phyloP scores from a whole-genome alignment of 108 stramenopile genomes.

The Cyclostephanos invisitatus region DNA sequence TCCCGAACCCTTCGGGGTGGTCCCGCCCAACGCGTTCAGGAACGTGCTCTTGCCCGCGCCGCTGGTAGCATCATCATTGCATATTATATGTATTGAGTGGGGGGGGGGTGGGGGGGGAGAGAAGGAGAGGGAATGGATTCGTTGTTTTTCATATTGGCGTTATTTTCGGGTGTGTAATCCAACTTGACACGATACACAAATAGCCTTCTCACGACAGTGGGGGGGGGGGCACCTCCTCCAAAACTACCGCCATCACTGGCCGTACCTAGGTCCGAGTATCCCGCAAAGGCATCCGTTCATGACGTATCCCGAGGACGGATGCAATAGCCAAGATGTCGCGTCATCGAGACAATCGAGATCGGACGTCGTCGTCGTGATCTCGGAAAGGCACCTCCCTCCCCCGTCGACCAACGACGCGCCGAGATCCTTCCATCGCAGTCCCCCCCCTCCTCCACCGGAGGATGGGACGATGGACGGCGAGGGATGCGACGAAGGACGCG shows the following conservation, averaged over 20 bases:
- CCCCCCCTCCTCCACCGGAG: conserved; percentile 8
- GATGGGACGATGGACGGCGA: no score
- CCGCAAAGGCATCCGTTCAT: conserved; percentile 67
- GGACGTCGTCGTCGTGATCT: not conserved
- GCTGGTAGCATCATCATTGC: not conserved
- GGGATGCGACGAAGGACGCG: no score
- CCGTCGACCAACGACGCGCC: conserved; percentile 41
- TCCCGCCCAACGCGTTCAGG: conserved; percentile 48
- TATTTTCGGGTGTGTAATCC: no score
- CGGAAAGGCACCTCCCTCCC: not conserved
- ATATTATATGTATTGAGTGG: not conserved
- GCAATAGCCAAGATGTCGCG: conserved; percentile 49
- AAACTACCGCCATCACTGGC: not conserved
- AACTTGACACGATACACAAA: no score
- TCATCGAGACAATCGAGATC: conserved; percentile 24
- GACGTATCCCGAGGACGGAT: conserved; percentile 56
- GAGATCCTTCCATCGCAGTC: conserved; percentile 40
- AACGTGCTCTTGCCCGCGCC: conserved; percentile 75
- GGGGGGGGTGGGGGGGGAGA: not conserved
- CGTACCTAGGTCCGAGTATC: conserved; percentile 60
- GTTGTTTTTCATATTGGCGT: no score
- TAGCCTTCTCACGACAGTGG: no score
- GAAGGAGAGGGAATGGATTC: no score
- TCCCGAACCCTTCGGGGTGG: conserved; percentile 23
- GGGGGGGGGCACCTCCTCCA: not conserved